phyloP scores from a whole-genome alignment of 2,329 filamentous ascomycete species.

The Tolypocladium cylindrosporum region DNA sequence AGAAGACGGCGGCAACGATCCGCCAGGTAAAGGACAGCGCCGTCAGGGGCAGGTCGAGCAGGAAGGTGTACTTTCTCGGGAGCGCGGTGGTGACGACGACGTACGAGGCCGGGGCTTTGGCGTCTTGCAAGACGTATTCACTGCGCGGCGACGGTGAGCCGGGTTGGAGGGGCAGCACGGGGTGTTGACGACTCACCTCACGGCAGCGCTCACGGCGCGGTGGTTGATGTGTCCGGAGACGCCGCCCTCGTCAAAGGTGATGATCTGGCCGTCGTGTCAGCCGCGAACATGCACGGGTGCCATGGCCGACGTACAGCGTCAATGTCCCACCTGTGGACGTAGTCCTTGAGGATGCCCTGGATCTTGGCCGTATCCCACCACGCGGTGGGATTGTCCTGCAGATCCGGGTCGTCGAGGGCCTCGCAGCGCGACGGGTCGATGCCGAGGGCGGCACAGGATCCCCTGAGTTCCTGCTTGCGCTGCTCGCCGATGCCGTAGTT shows the following conservation, averaged over 20 bases:
- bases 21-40: constrained; percentile 22
- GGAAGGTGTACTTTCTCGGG: constrained; percentile 26
- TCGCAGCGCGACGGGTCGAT: constrained; percentile 17
- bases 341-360: constrained; percentile 18
- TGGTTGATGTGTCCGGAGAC: constrained; percentile 30
- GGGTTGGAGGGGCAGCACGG: neutral
- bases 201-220: constrained; percentile 25
- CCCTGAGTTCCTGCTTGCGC: constrained; percentile 16
- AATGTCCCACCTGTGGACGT: constrained; percentile 25
- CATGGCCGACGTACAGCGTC: constrained; percentile 17
- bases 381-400: constrained; percentile 25
- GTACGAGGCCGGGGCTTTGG: constrained; percentile 21
- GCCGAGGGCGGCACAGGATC: constrained; percentile 17
- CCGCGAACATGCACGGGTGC: neutral
- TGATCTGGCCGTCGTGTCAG: constrained; percentile 16
- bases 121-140: constrained; percentile 16
- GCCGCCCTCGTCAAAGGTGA: constrained; percentile 29
- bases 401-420: constrained; percentile 21
- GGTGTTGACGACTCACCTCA: constrained; percentile 17
- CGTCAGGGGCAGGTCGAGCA: constrained; percentile 25
- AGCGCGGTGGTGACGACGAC: constrained; percentile 23
- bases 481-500: constrained; percentile 20
- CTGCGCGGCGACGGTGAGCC: constrained; percentile 5
- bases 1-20: constrained; percentile 9
- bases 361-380: constrained; percentile 27